Evolutionary conservation across 495 filamentous ascomycete genomes (phyloP).

Genomic region (Hypomontagnella submonticulosa): DNA sequence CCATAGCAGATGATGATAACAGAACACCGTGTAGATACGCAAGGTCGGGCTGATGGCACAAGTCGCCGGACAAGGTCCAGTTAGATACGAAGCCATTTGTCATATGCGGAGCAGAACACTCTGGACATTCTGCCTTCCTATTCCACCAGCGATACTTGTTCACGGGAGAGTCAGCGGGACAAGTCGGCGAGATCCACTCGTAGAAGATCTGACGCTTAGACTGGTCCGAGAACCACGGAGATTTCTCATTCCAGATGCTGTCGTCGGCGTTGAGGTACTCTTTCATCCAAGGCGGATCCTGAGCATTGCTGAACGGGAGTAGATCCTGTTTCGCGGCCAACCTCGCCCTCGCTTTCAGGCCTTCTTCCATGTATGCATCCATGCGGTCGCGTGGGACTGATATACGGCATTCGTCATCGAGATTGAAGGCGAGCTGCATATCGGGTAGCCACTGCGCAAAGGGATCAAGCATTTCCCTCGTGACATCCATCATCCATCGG

Average conservation of each 20-base stretch:
- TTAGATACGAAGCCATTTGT: constrained; percentile 71
- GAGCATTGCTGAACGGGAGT: constrained; percentile 46
- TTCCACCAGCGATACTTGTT: constrained; percentile 63
- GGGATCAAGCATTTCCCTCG: constrained; percentile 72
- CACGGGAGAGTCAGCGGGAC: constrained; percentile 66
- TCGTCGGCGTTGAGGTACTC: constrained; percentile 35
- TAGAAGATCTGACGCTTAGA: constrained; percentile 57
- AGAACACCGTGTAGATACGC: constrained; percentile 76
- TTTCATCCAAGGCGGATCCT: constrained; percentile 37
- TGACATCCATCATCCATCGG: constrained; percentile 65
- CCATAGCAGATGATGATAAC: constrained; percentile 70
- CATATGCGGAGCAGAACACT: constrained; percentile 73
- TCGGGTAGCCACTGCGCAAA: constrained; percentile 78
- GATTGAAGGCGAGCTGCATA: constrained; percentile 85
- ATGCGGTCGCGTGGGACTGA: constrained; percentile 71
- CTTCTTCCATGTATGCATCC: constrained; percentile 47
- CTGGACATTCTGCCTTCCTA: constrained; percentile 65
- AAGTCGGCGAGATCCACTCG: constrained; percentile 61
- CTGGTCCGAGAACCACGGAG: constrained; percentile 38
- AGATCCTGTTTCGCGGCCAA: constrained; percentile 43
- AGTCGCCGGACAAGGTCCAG: constrained; percentile 70
- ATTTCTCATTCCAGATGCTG: constrained; percentile 40
- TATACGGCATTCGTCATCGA: constrained; percentile 79
- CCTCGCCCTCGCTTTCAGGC: constrained; percentile 45
- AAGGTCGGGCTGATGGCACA: constrained; percentile 85